A percentile compares a stretch with the other conserved stretches of the same genome.
phyloP scores from a whole-genome alignment of 495 filamentous ascomycete genomes.

The Choiromyces venosus region DNA sequence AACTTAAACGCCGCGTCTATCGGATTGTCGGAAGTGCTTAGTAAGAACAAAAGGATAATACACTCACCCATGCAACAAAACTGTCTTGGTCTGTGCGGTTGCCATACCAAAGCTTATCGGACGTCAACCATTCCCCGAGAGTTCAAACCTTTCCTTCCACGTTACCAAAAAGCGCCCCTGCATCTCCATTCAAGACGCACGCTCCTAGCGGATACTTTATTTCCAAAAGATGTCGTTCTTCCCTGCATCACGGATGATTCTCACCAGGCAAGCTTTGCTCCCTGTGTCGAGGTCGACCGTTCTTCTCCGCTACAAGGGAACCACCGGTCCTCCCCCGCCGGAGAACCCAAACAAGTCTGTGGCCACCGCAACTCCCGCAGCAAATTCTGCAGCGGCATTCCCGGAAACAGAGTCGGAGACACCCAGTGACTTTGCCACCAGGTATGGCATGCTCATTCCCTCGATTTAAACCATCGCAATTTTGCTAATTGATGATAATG shows the following conservation, averaged over 20 bases:
- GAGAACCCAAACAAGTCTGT: constrained; percentile 14
- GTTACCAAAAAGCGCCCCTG: neutral
- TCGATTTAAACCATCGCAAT: neutral
- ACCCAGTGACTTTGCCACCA: constrained; percentile 23
- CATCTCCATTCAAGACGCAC: neutral
- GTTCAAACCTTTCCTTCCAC: neutral
- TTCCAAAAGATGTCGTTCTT: constrained; percentile 28
- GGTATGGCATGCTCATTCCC: constrained; percentile 7
- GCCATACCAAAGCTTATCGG: neutral
- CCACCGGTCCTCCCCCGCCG: constrained; percentile 2
- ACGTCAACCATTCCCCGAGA: neutral
- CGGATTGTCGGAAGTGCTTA: neutral
- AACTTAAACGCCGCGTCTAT: neutral
- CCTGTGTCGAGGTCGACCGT: neutral
- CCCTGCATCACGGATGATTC: constrained; percentile 19
- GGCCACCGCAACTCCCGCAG: neutral
- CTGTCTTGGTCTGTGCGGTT: neutral
- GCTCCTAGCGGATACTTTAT: neutral
- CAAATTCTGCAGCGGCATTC: neutral
- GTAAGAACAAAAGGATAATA: neutral
- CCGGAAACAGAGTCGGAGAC: constrained; percentile 13
- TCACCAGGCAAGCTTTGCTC: constrained; percentile 20
- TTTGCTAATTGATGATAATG: constrained; percentile 12
- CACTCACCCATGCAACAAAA: neutral
- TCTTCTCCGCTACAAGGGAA: constrained; percentile 15